Conservation (phyloP, 305 asterid genomes). For the Petunia hybrid region DNA sequence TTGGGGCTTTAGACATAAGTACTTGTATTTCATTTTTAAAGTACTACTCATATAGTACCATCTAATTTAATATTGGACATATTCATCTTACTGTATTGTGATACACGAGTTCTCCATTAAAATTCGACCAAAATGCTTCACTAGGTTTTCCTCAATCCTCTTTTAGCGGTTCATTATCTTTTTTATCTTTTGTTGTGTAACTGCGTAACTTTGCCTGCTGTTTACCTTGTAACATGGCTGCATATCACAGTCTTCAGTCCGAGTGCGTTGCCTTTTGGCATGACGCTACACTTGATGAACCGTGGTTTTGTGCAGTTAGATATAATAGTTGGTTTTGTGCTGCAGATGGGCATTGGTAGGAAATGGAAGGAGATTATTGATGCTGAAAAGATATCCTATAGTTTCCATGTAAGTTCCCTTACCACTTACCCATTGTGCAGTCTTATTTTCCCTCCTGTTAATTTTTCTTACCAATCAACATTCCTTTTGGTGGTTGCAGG, state of each 20-base stretch:
- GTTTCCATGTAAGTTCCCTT: conserved; percentile 61
- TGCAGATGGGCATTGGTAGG: conserved; percentile 95
- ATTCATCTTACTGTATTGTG: background rate
- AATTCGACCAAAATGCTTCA: background rate
- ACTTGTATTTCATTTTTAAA: background rate
- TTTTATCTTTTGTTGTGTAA: background rate
- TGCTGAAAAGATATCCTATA: conserved; percentile 68
- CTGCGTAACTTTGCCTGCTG: background rate
- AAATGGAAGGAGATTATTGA: conserved; percentile 94
- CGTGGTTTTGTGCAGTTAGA: background rate
- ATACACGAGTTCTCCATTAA: background rate
- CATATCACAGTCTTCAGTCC: background rate
- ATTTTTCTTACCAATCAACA: background rate
- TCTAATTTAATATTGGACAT: background rate
- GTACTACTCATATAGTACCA: background rate
- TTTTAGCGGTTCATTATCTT: background rate
- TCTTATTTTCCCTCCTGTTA: background rate
- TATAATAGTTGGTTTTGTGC: conserved; percentile 5
- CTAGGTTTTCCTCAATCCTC: background rate
- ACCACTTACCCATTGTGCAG: conserved; percentile 16
- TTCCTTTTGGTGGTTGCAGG: conserved; percentile 54
- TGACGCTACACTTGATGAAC: background rate
- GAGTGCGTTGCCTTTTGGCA: background rate
- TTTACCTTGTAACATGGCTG: conserved; percentile 6
- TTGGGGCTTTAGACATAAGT: background rate